phyloP scores from a whole-genome alignment of 2,329 filamentous ascomycete genomes.

The Sporothrix globosa region DNA sequence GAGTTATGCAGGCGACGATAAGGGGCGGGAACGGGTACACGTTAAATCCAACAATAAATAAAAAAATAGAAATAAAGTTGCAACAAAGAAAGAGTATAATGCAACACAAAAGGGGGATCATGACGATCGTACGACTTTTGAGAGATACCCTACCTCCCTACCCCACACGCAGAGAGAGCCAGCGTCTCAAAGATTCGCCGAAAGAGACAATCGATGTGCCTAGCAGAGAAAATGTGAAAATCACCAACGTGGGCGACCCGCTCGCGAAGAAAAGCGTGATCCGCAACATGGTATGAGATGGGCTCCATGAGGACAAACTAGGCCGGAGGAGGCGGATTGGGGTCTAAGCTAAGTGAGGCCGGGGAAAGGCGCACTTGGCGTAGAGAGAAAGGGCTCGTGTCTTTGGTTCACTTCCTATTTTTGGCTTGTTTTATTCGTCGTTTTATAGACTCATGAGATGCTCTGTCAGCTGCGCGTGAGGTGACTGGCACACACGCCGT shows the following conservation, averaged over 20 bases:
- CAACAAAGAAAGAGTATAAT: neutral
- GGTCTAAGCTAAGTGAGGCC: neutral
- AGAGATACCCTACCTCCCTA: neutral
- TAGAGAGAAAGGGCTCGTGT: neutral
- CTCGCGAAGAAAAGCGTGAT: neutral
- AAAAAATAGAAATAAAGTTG: neutral
- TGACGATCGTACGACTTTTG: conserved; percentile 19
- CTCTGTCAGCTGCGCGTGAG: neutral
- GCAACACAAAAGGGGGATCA: neutral
- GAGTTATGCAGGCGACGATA: neutral
- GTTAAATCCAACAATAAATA: neutral
- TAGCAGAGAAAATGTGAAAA: conserved; percentile 22
- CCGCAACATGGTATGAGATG: neutral
- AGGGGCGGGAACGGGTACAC: neutral
- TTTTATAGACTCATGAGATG: neutral
- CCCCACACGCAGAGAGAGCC: conserved; percentile 17
- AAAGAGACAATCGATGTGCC: conserved; percentile 1
- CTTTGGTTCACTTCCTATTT: too few relatives aligned
- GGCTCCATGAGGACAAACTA: neutral
- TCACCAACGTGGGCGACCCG: neutral
- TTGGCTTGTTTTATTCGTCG: too few relatives aligned
- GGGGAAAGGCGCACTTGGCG: neutral
- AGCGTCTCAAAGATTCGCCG: conserved; percentile 12
- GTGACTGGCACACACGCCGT: conserved; percentile 16
- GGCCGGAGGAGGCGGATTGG: neutral